Evolutionary conservation across 345 rosid genomes (phyloP).

Genomic region (Brassica incana): DNA sequence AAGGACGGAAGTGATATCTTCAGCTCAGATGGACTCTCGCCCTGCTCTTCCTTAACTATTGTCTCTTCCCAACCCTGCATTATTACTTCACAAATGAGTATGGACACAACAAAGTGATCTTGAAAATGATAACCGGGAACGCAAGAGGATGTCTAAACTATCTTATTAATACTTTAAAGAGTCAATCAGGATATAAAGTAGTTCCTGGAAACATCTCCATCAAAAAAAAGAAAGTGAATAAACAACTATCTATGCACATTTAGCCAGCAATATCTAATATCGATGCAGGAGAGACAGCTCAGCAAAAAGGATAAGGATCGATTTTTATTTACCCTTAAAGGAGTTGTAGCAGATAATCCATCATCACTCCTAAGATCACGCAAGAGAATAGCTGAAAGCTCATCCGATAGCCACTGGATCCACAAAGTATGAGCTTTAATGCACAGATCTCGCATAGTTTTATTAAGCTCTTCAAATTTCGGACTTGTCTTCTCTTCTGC

Average conservation of each 20-base stretch:
- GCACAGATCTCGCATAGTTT: constrained; percentile 64
- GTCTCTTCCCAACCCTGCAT: constrained; percentile 98
- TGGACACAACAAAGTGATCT: constrained; percentile 16
- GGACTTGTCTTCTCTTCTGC: constrained; percentile 77
- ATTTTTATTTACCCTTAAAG: constrained; percentile 61
- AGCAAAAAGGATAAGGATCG: constrained; percentile 12
- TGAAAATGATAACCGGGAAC: constrained; percentile 4
- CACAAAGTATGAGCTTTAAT: constrained; percentile 86
- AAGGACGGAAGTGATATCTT: constrained; percentile 89
- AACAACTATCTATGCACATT: neutral
- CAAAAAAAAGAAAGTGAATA: constrained; percentile 13
- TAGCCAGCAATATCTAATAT: neutral
- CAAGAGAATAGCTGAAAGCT: constrained; percentile 76
- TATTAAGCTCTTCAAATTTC: constrained; percentile 65
- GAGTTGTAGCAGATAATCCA: constrained; percentile 70
- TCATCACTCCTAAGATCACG: constrained; percentile 74
- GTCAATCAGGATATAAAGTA: neutral
- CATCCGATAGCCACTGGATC: constrained; percentile 86
- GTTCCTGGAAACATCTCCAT: neutral
- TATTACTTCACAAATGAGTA: constrained; percentile 38
- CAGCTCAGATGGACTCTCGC: constrained; percentile 71
- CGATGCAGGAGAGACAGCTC: constrained; percentile 9
- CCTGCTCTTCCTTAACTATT: constrained; percentile 79
- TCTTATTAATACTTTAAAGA: neutral
- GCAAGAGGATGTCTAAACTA: constrained; percentile 11